A percentile compares a stretch with the other conserved stretches of the same genome.
Evolutionary conservation across 106 monocot species (phyloP).

Genomic region (Acorus calamus): DNA sequence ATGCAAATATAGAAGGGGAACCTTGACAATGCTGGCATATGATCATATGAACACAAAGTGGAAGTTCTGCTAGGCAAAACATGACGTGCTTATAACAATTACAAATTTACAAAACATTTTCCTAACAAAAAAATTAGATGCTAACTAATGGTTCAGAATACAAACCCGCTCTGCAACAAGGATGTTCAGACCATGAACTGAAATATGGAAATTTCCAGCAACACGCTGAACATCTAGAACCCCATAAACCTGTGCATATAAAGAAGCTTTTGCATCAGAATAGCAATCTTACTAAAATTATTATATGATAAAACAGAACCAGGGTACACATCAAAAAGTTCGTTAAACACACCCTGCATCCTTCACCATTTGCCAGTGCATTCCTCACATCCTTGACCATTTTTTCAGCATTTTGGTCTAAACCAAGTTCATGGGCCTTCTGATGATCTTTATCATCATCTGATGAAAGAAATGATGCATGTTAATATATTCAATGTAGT

Average conservation of each 20-base stretch:
- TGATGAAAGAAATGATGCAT: slow-evolving; percentile 14
- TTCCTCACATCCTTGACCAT: slow-evolving; percentile 76
- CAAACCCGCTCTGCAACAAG: slow-evolving; percentile 90
- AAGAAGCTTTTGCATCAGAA: slow-evolving; percentile 1
- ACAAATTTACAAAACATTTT: no score
- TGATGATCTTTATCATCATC: slow-evolving; percentile 46
- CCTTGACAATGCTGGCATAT: no score
- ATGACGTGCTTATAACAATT: no score
- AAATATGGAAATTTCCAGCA: slow-evolving; percentile 96
- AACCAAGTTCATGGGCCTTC: slow-evolving; percentile 41
- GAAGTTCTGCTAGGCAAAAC: background rate
- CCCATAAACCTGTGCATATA: slow-evolving; percentile 66
- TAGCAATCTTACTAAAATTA: no score
- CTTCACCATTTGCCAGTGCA: slow-evolving; percentile 74
- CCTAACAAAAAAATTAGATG: no score
- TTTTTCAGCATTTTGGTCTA: slow-evolving; percentile 57
- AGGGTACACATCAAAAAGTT: no score
- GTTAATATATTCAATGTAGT: background rate
- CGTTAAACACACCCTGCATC: slow-evolving; percentile 55
- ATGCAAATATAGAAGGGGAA: no score
- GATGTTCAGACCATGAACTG: slow-evolving; percentile 86
- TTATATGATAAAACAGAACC: no score
- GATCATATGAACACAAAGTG: no score
- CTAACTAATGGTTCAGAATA: background rate
- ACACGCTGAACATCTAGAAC: slow-evolving; percentile 94